Conservation (phyloP, 352 stramenopile species). For the Pythium periplocum region DNA sequence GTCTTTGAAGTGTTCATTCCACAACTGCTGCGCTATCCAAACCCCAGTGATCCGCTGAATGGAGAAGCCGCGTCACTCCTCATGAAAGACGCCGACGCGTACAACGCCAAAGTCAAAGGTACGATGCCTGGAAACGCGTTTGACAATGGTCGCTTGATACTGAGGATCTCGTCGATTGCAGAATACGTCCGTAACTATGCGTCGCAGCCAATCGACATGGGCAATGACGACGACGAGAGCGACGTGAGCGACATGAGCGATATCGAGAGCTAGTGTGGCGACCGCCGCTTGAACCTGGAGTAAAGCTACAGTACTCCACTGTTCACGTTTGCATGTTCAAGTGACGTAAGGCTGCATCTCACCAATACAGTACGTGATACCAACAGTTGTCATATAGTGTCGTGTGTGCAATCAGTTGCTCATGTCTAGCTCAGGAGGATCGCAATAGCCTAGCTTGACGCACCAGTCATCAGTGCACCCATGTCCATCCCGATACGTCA, state of each 20-base stretch:
- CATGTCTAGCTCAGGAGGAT: too few relatives aligned
- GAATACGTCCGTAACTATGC: constrained; percentile 80
- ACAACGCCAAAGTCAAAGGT: constrained; percentile 89
- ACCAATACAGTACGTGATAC: too few relatives aligned
- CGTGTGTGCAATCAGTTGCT: too few relatives aligned
- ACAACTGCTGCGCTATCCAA: constrained; percentile 90
- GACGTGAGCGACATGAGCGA: constrained; percentile 86
- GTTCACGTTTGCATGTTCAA: too few relatives aligned
- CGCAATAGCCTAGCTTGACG: too few relatives aligned
- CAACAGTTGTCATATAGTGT: too few relatives aligned
- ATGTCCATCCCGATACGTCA: too few relatives aligned
- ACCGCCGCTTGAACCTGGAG: too few relatives aligned
- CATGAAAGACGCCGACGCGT: constrained; percentile 84
- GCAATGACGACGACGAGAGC: constrained; percentile 61
- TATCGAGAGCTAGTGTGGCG: constrained; percentile 25
- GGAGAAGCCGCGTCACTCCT: constrained; percentile 85
- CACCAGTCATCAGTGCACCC: too few relatives aligned
- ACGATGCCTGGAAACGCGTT: constrained; percentile 3
- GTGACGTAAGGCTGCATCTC: too few relatives aligned
- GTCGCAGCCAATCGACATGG: constrained; percentile 74
- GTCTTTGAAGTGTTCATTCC: constrained; percentile 93
- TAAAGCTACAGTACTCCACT: too few relatives aligned
- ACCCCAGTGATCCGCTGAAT: constrained; percentile 90
- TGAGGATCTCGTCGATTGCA: constrained; percentile 11
- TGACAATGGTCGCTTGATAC: background rate